These are phyloP conservation scores for Acanthamoeba healyi DNA, from an alignment of 208 protist genomes.

Conservation along the genomic window DNA sequence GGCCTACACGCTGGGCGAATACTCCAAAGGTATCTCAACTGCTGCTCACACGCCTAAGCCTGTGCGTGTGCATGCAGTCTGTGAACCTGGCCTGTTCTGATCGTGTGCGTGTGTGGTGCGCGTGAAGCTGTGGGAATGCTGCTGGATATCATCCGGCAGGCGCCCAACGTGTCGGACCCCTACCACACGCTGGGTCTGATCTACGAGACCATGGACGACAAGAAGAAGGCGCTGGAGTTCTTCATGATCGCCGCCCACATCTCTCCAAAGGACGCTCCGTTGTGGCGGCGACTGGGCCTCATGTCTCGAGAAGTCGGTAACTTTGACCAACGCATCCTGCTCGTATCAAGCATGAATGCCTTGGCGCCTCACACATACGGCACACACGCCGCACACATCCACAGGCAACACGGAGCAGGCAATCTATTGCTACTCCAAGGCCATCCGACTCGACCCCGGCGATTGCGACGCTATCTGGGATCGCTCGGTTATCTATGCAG, in stretches of 20 bases:
- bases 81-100: no score
- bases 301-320: slow-evolving; percentile 72
- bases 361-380: background rate
- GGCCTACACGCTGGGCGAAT: slow-evolving; percentile 44
- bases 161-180: slow-evolving; percentile 78
- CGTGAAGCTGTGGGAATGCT: slow-evolving; percentile 70
- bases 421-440: slow-evolving; percentile 76
- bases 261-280: slow-evolving; percentile 58
- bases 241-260: slow-evolving; percentile 82
- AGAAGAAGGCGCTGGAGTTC: slow-evolving; percentile 80
- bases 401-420: slow-evolving; percentile 71
- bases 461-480: slow-evolving; percentile 72
- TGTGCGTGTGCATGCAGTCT: background rate
- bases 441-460: slow-evolving; percentile 55
- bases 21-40: slow-evolving; percentile 5
- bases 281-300: slow-evolving; percentile 74
- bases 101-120: background rate
- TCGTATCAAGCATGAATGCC: background rate
- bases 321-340: no score
- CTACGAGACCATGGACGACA: slow-evolving; percentile 79
- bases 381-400: background rate
- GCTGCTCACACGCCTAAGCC: background rate
- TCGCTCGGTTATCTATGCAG: slow-evolving; percentile 72
- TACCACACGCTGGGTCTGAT: slow-evolving; percentile 83
- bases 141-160: slow-evolving; percentile 78